Percentiles rank a stretch among this genome's conserved stretches.
Conservation (phyloP, 176 grass and related monocot species). For the Urochloa ruziziensis region DNA sequence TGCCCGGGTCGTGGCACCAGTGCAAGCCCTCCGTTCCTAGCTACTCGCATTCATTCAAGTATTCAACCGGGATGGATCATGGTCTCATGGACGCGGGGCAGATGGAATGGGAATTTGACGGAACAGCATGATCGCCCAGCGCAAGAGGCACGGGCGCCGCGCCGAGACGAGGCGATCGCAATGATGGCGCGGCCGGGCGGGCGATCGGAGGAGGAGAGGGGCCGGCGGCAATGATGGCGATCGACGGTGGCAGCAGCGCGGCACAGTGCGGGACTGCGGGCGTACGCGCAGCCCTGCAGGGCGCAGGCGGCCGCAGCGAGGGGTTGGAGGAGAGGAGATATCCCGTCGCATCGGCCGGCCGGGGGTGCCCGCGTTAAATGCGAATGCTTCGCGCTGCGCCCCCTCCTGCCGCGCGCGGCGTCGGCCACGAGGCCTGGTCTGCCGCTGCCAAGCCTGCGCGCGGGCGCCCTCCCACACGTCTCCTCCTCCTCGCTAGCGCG, state of each 20-base stretch:
- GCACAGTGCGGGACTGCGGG: neutral
- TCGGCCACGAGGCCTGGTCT: slow-evolving; percentile 36
- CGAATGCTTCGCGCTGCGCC: slow-evolving; percentile 16
- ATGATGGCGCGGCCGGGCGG: slow-evolving; percentile 18
- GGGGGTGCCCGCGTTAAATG: slow-evolving; percentile 32
- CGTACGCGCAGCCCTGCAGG: neutral
- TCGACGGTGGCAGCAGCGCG: slow-evolving; percentile 24
- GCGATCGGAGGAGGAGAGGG: neutral
- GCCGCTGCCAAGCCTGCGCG: neutral
- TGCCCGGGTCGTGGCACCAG: neutral
- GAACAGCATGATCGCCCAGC: neutral
- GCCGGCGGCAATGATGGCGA: slow-evolving; percentile 32
- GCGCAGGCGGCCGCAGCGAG: neutral
- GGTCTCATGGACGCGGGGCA: neutral
- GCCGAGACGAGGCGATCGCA: neutral
- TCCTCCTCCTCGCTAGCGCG: neutral
- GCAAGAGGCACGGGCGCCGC: neutral
- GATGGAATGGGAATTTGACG: neutral
- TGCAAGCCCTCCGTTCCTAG: neutral
- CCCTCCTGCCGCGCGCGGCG: slow-evolving; percentile 11
- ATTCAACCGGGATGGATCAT: neutral
- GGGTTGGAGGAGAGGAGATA: neutral
- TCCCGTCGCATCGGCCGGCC: neutral
- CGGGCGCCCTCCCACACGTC: neutral
- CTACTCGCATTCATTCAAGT: neutral